These are phyloP conservation scores for Allium fistulosum DNA, from an alignment of 106 monocot species.

Conservation along the genomic window DNA sequence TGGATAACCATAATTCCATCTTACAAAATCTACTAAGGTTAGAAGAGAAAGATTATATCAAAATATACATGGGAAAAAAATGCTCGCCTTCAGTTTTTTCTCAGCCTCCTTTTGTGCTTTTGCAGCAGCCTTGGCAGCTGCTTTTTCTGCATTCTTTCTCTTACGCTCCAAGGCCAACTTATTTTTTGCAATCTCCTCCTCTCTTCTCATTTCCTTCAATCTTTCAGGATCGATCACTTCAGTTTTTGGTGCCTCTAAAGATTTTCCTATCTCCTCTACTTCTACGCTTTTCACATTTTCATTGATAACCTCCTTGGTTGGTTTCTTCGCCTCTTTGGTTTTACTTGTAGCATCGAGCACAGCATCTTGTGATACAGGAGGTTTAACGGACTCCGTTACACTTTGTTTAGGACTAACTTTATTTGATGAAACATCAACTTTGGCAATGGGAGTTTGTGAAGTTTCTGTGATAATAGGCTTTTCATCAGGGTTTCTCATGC, in stretches of 20 bases:
- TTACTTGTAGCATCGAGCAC: slow-evolving; percentile 6
- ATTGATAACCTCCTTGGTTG: slow-evolving; percentile 13
- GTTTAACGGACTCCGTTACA: slow-evolving; percentile 20
- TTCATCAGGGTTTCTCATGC: slow-evolving; percentile 80
- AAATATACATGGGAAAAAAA: neutral
- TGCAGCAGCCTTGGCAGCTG: slow-evolving; percentile 52
- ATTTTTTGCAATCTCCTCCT: slow-evolving; percentile 83
- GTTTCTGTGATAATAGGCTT: slow-evolving; percentile 43
- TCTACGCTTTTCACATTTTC: slow-evolving; percentile 7
- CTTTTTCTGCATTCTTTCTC: slow-evolving; percentile 82
- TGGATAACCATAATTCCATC: no score
- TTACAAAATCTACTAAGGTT: no score
- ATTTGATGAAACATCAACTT: slow-evolving; percentile 13
- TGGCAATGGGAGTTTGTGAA: slow-evolving; percentile 2
- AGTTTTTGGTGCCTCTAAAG: slow-evolving; percentile 7
- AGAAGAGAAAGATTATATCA: no score
- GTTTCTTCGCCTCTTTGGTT: slow-evolving; percentile 19
- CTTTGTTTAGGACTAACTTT: slow-evolving; percentile 14
- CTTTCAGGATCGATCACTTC: slow-evolving; percentile 36
- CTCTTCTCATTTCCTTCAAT: slow-evolving; percentile 70
- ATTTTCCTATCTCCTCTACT: slow-evolving; percentile 12
- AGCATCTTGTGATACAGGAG: slow-evolving; percentile 7
- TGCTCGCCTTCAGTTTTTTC: slow-evolving; percentile 55
- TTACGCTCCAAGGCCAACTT: slow-evolving; percentile 72
- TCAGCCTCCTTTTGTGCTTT: slow-evolving; percentile 73